Evolutionary conservation across 2,329 filamentous ascomycete species (phyloP).

Genomic region (Epichloe bromicola): DNA sequence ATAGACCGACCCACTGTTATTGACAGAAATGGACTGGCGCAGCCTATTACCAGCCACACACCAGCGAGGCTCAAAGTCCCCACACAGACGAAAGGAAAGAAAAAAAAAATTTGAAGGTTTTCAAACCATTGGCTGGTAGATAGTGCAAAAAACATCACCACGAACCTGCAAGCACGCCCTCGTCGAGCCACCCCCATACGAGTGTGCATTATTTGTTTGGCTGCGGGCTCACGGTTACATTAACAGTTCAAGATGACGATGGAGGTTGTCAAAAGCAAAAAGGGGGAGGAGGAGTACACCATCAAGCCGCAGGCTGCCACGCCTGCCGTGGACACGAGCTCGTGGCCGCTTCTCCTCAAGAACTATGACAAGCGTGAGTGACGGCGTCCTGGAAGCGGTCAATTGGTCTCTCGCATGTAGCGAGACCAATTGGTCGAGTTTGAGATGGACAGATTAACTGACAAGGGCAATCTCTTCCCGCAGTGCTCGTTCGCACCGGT

Average conservation of each 20-base stretch:
- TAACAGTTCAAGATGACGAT: conserved; percentile 27
- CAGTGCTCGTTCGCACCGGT: conserved; percentile 82
- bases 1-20: background rate
- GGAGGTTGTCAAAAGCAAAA: conserved; percentile 26
- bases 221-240: conserved; percentile 8
- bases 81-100: conserved; percentile 9
- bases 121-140: conserved; percentile 6
- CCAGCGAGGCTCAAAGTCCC: conserved; percentile 7
- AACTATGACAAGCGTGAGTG: conserved; percentile 84
- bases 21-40: conserved; percentile 3
- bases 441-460: conserved; percentile 3
- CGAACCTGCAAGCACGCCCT: conserved; percentile 9
- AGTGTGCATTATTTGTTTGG: conserved; percentile 6
- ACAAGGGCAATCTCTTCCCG: background rate
- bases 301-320: conserved; percentile 86
- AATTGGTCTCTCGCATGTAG: background rate
- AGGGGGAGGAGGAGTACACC: conserved; percentile 56
- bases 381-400: conserved; percentile 1
- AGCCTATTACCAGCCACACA: conserved; percentile 6
- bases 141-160: conserved; percentile 8
- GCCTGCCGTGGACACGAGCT: conserved; percentile 70
- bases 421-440: background rate
- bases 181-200: conserved; percentile 10
- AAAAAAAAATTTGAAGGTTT: conserved; percentile 13
- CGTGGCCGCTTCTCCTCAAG: conserved; percentile 88